A percentile compares a stretch with the other conserved stretches of the same genome.
Evolutionary conservation across 768 basidiomycete species (phyloP).

Genomic region (Agrocybe pediades): DNA sequence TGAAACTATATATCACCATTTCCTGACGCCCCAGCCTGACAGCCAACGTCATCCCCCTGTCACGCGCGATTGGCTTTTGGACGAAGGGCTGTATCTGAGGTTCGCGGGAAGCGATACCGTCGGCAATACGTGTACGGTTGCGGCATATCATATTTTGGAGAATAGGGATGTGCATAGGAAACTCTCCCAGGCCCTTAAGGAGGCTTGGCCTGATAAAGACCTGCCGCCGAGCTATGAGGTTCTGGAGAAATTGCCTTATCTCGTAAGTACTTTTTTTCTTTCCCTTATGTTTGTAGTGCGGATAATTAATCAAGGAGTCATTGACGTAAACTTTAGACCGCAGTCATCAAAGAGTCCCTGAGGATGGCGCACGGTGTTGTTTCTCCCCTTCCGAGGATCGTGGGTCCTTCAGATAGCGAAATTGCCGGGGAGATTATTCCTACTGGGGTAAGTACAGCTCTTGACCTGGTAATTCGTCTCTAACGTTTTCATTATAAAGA

Average conservation of each 20-base stretch:
- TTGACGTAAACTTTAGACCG: constrained; percentile 32
- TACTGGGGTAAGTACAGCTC: constrained; percentile 31
- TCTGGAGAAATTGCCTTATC: constrained; percentile 47
- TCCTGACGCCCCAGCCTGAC: constrained; percentile 32
- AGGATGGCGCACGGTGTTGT: constrained; percentile 41
- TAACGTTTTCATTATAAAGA: constrained; percentile 22
- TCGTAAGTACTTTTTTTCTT: constrained; percentile 31
- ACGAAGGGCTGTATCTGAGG: constrained; percentile 36
- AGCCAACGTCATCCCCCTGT: constrained; percentile 31
- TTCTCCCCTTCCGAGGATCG: constrained; percentile 39
- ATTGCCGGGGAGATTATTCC: constrained; percentile 39
- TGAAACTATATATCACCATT: constrained; percentile 39
- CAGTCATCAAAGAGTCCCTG: constrained; percentile 48
- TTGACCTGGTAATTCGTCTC: neutral
- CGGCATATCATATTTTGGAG: constrained; percentile 34
- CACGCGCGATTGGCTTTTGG: constrained; percentile 34
- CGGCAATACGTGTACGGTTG: constrained; percentile 39
- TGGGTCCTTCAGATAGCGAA: constrained; percentile 30
- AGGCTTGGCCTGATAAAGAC: constrained; percentile 43
- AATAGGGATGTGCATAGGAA: constrained; percentile 27
- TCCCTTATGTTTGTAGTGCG: neutral
- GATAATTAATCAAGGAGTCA: neutral
- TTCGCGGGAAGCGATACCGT: constrained; percentile 49
- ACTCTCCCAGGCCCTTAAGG: constrained; percentile 32
- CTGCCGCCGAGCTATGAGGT: constrained; percentile 29